Percentiles rank a stretch among this genome's conserved stretches.
Evolutionary conservation across 805 yeast genomes (phyloP).

Genomic region (Yueomyces sp.): DNA sequence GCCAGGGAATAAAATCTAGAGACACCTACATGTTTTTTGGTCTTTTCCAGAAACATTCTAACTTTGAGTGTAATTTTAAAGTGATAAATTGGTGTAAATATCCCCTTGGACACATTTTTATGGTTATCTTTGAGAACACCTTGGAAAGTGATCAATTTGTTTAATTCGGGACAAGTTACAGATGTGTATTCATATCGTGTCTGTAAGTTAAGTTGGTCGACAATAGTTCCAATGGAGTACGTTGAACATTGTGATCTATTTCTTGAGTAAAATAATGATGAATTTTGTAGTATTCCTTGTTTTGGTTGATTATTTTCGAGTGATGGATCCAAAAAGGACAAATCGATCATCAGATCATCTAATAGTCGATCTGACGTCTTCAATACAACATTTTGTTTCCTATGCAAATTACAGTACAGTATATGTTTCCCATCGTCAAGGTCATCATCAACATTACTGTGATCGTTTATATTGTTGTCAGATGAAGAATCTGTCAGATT

Average conservation of each 20-base stretch:
- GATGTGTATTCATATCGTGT: constrained; percentile 19
- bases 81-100: constrained; percentile 18
- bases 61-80: constrained; percentile 25
- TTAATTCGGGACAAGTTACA: constrained; percentile 15
- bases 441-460: neutral
- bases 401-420: constrained; percentile 11
- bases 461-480: no score
- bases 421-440: constrained; percentile 17
- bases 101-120: neutral
- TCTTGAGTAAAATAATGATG: constrained; percentile 22
- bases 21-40: constrained; percentile 19
- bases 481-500: no score
- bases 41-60: constrained; percentile 13
- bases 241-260: constrained; percentile 10
- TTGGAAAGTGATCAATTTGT: constrained; percentile 21
- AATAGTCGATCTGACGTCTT: constrained; percentile 57
- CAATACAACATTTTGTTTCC: constrained; percentile 22
- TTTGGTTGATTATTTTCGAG: constrained; percentile 3
- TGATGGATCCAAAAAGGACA: constrained; percentile 18
- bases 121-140: constrained; percentile 10
- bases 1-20: constrained; percentile 21
- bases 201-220: constrained; percentile 20
- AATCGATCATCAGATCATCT: constrained; percentile 44
- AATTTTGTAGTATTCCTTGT: constrained; percentile 18
- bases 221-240: constrained; percentile 13